phyloP scores from a whole-genome alignment of 495 filamentous ascomycete species.

The Aspergillus nidulans region DNA sequence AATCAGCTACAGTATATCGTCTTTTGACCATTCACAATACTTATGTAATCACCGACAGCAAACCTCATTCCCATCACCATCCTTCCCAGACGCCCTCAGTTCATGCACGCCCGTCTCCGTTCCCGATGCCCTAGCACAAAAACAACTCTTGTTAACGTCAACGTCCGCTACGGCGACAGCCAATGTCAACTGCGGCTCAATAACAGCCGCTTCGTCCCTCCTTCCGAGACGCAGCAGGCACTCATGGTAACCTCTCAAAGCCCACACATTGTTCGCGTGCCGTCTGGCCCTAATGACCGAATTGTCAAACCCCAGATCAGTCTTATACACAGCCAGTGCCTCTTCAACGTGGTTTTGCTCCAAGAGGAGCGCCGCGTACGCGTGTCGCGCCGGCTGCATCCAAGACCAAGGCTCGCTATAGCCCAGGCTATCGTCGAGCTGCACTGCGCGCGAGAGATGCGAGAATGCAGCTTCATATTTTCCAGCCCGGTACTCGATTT shows the following conservation, averaged over 20 bases:
- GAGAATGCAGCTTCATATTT: conserved; percentile 52
- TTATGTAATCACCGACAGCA: not conserved
- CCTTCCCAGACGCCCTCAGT: not conserved
- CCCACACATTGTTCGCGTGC: conserved; percentile 63
- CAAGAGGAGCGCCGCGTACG: conserved; percentile 55
- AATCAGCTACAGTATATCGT: too few species aligned
- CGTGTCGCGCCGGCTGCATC: conserved; percentile 63
- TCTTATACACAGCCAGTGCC: conserved; percentile 49
- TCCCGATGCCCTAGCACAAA: conserved; percentile 38
- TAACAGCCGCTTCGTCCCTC: conserved; percentile 40
- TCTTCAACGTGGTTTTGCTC: conserved; percentile 54
- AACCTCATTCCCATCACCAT: not conserved
- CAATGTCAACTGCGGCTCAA: conserved; percentile 46
- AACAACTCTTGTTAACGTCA: conserved; percentile 55
- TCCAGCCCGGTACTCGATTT: conserved; percentile 59
- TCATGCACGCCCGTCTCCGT: not conserved
- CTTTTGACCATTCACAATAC: too few species aligned
- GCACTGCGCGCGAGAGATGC: conserved; percentile 49
- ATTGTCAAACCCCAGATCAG: conserved; percentile 54
- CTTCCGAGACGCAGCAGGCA: conserved; percentile 49
- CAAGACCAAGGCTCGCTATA: conserved; percentile 66
- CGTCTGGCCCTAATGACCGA: conserved; percentile 50
- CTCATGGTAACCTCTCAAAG: conserved; percentile 59
- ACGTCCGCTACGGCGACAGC: conserved; percentile 54
- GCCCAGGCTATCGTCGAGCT: conserved; percentile 47